phyloP scores from a whole-genome alignment of 176 grass and related monocot species.

The Bonia amplexicaulis region DNA sequence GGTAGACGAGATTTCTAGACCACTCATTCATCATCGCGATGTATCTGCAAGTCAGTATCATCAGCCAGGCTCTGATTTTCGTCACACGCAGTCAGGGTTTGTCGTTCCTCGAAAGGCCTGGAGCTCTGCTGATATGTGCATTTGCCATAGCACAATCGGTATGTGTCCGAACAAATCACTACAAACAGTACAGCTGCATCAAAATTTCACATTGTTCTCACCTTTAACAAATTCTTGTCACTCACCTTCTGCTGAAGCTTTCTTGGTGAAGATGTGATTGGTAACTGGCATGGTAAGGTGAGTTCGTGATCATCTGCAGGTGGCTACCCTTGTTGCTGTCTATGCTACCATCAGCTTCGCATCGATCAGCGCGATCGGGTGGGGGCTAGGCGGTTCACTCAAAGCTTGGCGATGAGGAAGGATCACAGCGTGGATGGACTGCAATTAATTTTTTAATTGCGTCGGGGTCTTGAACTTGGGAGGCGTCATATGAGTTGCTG shows the following conservation, averaged over 20 bases:
- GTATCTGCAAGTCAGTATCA: slow-evolving; percentile 86
- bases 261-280: background rate
- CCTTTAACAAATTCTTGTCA: background rate
- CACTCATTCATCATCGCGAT: slow-evolving; percentile 90
- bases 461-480: too few relatives aligned
- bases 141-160: slow-evolving; percentile 75
- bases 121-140: slow-evolving; percentile 61
- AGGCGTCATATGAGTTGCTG: slow-evolving; percentile 61
- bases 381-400: slow-evolving; percentile 92
- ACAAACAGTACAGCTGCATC: background rate
- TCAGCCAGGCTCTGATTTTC: slow-evolving; percentile 87
- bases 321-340: slow-evolving; percentile 72
- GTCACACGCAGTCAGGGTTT: slow-evolving; percentile 70
- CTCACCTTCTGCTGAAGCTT: background rate
- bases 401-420: too few relatives aligned
- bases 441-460: too few relatives aligned
- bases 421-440: too few relatives aligned
- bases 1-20: too few relatives aligned
- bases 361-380: slow-evolving; percentile 63
- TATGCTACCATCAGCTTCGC: slow-evolving; percentile 70
- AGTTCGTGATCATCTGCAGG: slow-evolving; percentile 34
- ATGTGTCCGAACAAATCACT: background rate
- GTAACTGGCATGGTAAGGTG: background rate
- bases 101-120: slow-evolving; percentile 67
- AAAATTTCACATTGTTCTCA: background rate